Conservation (phyloP, 352 stramenopile species). For the Phytopythium helicoides region DNA sequence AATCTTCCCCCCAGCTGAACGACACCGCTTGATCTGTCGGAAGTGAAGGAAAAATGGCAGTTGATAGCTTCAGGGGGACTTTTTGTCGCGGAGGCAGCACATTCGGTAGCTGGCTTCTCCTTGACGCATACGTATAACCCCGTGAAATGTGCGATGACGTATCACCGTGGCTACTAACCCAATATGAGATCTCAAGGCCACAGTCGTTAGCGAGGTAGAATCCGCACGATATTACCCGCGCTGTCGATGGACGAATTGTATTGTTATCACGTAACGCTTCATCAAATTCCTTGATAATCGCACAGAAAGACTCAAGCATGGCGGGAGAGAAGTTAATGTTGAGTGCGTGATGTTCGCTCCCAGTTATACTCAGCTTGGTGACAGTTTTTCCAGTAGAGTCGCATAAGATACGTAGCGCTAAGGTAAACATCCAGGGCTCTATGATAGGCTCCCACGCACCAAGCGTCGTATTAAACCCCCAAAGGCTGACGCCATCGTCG, state of each 20-base stretch:
- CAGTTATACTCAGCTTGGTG: conserved; percentile 46
- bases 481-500: conserved; percentile 74
- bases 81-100: conserved; percentile 47
- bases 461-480: conserved; percentile 72
- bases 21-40: conserved; percentile 72
- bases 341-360: conserved; percentile 53
- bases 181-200: conserved; percentile 45
- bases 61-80: conserved; percentile 69
- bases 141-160: conserved; percentile 17
- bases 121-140: conserved; percentile 59
- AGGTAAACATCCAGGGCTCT: conserved; percentile 73
- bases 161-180: conserved; percentile 12
- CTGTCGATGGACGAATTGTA: conserved; percentile 35
- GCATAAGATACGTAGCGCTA: conserved; percentile 29
- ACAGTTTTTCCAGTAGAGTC: conserved; percentile 47
- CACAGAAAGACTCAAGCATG: conserved; percentile 62
- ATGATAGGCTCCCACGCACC: conserved; percentile 79
- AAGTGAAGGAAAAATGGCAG: conserved; percentile 61
- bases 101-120: conserved; percentile 40
- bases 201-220: conserved; percentile 82
- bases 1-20: conserved; percentile 70
- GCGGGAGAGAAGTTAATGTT: conserved; percentile 71
- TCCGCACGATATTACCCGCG: conserved; percentile 74
- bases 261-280: conserved; percentile 17
- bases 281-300: conserved; percentile 59